These are phyloP conservation scores for Haplosporangium gracile DNA, from an alignment of 192 early-diverging fungal genomes.

Conservation along the genomic window DNA sequence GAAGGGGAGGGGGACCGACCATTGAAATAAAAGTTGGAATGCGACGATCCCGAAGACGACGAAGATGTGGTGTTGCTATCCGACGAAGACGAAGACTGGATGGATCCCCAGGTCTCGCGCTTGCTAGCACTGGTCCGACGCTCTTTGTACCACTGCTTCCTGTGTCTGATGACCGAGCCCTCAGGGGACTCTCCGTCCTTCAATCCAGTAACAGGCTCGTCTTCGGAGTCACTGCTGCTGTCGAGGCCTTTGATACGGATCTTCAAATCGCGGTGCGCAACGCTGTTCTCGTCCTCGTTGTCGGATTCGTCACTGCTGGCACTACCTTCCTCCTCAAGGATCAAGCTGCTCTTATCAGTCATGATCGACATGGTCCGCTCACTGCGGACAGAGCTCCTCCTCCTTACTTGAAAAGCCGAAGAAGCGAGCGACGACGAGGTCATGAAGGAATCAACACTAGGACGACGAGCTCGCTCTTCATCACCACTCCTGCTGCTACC, in stretches of 20 bases:
- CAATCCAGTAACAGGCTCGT: not conserved
- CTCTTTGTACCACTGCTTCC: constrained; percentile 35
- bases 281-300: not conserved
- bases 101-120: constrained; percentile 41
- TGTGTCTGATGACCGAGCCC: not conserved
- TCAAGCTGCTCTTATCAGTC: constrained; percentile 24
- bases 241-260: not conserved
- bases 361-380: constrained; percentile 34
- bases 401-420: not conserved
- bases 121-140: not conserved
- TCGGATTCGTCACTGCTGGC: not conserved
- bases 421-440: constrained; percentile 6
- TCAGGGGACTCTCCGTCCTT: not conserved
- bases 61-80: constrained; percentile 32
- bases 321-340: not conserved
- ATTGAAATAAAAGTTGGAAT: constrained; percentile 49
- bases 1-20: constrained; percentile 49
- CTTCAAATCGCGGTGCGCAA: not conserved
- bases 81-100: constrained; percentile 35
- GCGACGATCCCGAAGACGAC: constrained; percentile 37
- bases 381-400: constrained; percentile 12
- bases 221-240: not conserved
- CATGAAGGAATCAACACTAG: not conserved
- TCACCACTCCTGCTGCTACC: not conserved
- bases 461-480: constrained; percentile 12